Evolutionary conservation across 2,329 filamentous ascomycete species (phyloP).

Genomic region (Trichoderma sp.): DNA sequence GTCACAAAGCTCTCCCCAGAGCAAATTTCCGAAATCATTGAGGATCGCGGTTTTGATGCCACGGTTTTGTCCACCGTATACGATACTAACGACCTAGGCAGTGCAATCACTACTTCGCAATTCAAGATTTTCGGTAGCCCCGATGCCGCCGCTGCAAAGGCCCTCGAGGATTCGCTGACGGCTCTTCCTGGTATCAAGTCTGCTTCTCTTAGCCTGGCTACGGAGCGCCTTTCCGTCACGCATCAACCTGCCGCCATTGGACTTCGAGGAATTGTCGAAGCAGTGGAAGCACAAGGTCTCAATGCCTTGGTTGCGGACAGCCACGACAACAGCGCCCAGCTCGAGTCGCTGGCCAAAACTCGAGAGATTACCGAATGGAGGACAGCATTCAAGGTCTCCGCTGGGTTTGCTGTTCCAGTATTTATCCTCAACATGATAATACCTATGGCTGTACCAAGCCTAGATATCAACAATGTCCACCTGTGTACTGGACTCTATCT

Average conservation of each 20-base stretch:
- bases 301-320: constrained; percentile 89
- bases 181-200: constrained; percentile 70
- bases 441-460: constrained; percentile 74
- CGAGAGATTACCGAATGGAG: constrained; percentile 95
- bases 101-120: constrained; percentile 63
- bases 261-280: constrained; percentile 78
- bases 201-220: constrained; percentile 72
- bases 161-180: constrained; percentile 68
- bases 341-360: constrained; percentile 94
- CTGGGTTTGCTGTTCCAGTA: constrained; percentile 84
- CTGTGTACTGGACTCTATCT: constrained; percentile 78
- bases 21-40: constrained; percentile 78
- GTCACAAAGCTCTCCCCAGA: constrained; percentile 68
- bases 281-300: constrained; percentile 77
- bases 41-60: constrained; percentile 88
- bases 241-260: constrained; percentile 74
- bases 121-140: constrained; percentile 83
- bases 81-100: constrained; percentile 55
- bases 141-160: constrained; percentile 69
- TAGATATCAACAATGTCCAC: constrained; percentile 74
- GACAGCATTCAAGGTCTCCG: constrained; percentile 73
- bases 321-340: constrained; percentile 94
- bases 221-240: constrained; percentile 70
- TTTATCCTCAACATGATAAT: constrained; percentile 92
- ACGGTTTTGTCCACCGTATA: constrained; percentile 74